phyloP scores from a whole-genome alignment of 1,284 basidiomycete genomes.

The Lentinus polychrous region DNA sequence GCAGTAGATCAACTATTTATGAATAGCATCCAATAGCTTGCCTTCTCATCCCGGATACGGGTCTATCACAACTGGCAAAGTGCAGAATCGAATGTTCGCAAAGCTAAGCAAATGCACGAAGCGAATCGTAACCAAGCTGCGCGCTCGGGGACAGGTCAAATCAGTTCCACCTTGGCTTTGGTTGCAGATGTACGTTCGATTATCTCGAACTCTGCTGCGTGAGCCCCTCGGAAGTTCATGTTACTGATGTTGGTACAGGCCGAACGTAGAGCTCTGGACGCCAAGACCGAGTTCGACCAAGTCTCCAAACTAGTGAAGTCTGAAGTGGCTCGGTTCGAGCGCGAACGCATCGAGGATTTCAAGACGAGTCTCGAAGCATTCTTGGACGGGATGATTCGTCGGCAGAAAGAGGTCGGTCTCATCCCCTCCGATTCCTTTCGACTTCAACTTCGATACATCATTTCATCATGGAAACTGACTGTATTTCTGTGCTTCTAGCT shows the following conservation, averaged over 20 bases:
- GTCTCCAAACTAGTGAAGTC: conserved; percentile 83
- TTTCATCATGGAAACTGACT: not conserved
- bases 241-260: conserved; percentile 42
- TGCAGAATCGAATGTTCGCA: conserved; percentile 69
- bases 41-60: conserved; percentile 83
- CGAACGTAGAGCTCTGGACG: conserved; percentile 75
- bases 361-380: conserved; percentile 72
- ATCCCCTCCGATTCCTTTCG: not conserved
- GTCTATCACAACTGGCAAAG: conserved; percentile 77
- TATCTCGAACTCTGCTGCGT: conserved; percentile 1
- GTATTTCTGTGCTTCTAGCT: conserved; percentile 34
- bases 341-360: conserved; percentile 88
- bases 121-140: conserved; percentile 72
- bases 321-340: conserved; percentile 92
- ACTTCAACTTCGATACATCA: not conserved
- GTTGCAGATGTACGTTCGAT: conserved; percentile 63
- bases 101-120: conserved; percentile 73
- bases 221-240: not conserved
- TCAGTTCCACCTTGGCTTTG: conserved; percentile 63
- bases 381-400: conserved; percentile 74
- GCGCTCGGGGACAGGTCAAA: conserved; percentile 56
- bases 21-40: conserved; percentile 42
- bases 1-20: too few species aligned
- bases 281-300: conserved; percentile 83
- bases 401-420: conserved; percentile 69